These are phyloP conservation scores for Hyaloscypha bicolor DNA, from an alignment of 495 filamentous ascomycete genomes.

Conservation along the genomic window DNA sequence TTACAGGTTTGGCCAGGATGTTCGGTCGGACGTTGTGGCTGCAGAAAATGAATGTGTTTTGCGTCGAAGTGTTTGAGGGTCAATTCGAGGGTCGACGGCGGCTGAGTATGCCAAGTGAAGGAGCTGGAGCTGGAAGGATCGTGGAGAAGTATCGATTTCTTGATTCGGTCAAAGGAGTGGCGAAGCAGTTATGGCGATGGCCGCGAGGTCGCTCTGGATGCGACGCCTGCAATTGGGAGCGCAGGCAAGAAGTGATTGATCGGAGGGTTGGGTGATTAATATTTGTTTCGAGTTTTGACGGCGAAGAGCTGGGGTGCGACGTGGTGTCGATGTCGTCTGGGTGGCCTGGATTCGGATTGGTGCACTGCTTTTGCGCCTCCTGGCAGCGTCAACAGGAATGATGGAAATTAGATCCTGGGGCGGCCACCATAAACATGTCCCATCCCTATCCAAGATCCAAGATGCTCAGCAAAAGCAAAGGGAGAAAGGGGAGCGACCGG, in stretches of 20 bases:
- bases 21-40: conserved; percentile 22
- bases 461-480: neutral
- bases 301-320: neutral
- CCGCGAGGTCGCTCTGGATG: conserved; percentile 1
- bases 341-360: neutral
- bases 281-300: conserved; percentile 3
- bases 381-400: neutral
- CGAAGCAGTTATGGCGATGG: conserved; percentile 14
- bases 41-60: conserved; percentile 17
- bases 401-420: neutral
- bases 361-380: neutral
- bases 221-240: conserved; percentile 7
- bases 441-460: neutral
- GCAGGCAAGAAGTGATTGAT: neutral
- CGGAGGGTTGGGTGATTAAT: neutral
- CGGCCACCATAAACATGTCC: neutral
- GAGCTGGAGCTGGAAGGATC: conserved; percentile 18
- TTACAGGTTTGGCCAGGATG: conserved; percentile 7
- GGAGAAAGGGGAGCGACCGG: neutral
- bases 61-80: conserved; percentile 7
- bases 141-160: conserved; percentile 4
- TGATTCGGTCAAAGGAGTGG: conserved; percentile 10
- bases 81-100: conserved; percentile 12
- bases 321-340: neutral
- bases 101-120: conserved; percentile 10